Base-by-base conservation (phyloP, 805 yeast genomes). In the Ogataea populi-albae region DNA sequence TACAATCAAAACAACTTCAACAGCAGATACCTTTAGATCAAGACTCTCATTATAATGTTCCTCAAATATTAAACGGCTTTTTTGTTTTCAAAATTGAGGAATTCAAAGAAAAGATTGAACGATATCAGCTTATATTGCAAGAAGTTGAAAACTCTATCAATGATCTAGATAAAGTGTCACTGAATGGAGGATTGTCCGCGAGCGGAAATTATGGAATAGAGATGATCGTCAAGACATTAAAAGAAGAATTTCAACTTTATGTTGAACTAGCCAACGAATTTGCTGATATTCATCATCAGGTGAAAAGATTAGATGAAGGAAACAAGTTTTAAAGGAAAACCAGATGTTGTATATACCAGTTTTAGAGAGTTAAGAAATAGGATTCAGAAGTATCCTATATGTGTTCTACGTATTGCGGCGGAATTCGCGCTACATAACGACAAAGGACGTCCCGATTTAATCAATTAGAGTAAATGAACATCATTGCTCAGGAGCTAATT, bases 211-310 rank as follows among this genome's bases (percentile, higher is more conserved):
- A 59, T 42, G 71, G 72, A 0, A 48, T 73, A 59, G 79, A 53
- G 40, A 66, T 71, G 45, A 70, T 82, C 18, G 74, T 81, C 11
- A 70, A 72, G 32, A 79, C 86, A 0, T 69, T 84, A 17, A 75
- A 75, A 37, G 79, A 77, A 47, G 91, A 83, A 57, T 83, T 80
- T 54, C 66, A 67, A 28, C 62, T 83, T 35, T 84, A 81, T 58
- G 79, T 82, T 78, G 89, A 82, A 55, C 66, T 81, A 28, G 81
- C 89, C 32, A 85, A 82, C 55, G 72, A 76, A 26, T 71, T 81
- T 54, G 89, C 91, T 2, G 85, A 79, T 46, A 57, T 81, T 26
- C 91, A 83, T 58, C 78, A 74, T 46, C 65, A 64, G 33, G 71
- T 71, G 4, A 70, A 64, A 20, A 48, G 50, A 19, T 14, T 60